Evolutionary conservation across 2,329 filamentous ascomycete species (phyloP).

Genomic region (Lecanicillium sp.): DNA sequence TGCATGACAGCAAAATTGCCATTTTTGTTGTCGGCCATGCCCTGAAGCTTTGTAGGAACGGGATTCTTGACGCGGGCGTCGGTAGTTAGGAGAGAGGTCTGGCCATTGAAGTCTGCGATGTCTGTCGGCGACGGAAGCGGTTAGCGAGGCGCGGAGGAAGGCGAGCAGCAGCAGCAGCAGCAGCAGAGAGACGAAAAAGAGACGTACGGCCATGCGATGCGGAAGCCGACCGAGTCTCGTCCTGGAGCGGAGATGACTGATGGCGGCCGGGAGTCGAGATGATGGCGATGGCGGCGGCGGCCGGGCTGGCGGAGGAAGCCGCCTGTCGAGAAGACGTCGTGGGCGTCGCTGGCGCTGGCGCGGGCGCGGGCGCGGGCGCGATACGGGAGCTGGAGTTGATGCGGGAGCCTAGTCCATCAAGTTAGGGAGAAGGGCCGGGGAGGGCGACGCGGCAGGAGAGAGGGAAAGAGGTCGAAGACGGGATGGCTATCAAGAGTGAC

Average conservation of each 20-base stretch:
- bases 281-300: conserved; percentile 1
- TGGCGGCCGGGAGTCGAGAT: conserved; percentile 4
- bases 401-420: conserved; percentile 9
- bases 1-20: conserved; percentile 61
- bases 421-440: not conserved
- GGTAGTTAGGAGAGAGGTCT: conserved; percentile 14
- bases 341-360: no score
- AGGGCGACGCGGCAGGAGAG: not conserved
- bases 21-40: conserved; percentile 48
- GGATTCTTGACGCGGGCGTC: conserved; percentile 43
- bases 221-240: conserved; percentile 4
- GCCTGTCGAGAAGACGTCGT: conserved; percentile 3
- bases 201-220: conserved; percentile 6
- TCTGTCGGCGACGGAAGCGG: not conserved
- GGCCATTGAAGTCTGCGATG: conserved; percentile 17
- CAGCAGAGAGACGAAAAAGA: not conserved
- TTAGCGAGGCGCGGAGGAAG: not conserved
- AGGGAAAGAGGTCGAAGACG: not conserved
- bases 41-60: conserved; percentile 57
- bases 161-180: not conserved
- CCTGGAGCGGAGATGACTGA: conserved; percentile 1
- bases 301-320: conserved; percentile 7
- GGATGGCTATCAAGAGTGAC: not conserved
- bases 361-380: no score
- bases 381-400: conserved; percentile 6